A percentile compares a stretch with the other conserved stretches of the same genome.
Evolutionary conservation across 1,284 basidiomycete species (phyloP).

Genomic region (Taiwanofungus camphoratus): DNA sequence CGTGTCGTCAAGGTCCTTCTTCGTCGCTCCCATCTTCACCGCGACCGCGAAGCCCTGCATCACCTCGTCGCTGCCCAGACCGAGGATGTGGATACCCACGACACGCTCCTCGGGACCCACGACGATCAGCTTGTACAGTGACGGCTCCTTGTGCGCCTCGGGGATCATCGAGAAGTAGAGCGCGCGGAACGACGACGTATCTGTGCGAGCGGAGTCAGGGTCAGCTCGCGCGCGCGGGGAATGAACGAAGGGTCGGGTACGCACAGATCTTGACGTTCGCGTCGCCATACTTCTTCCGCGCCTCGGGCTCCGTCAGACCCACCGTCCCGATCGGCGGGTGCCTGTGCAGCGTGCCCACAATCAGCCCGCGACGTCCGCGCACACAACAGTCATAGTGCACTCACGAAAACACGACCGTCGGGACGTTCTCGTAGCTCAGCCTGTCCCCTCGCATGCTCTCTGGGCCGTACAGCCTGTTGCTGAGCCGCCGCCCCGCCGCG

Average conservation of each 20-base stretch:
- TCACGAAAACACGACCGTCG: slow-evolving; percentile 92
- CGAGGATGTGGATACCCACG: slow-evolving; percentile 92
- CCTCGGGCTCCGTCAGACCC: slow-evolving; percentile 88
- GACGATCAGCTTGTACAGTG: slow-evolving; percentile 88
- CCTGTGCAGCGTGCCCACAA: slow-evolving; percentile 32
- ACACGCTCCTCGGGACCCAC: slow-evolving; percentile 89
- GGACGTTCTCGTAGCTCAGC: slow-evolving; percentile 87
- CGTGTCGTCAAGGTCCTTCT: slow-evolving; percentile 81
- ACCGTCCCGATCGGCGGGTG: slow-evolving; percentile 93
- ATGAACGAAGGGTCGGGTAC: slow-evolving; percentile 23
- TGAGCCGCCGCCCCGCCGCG: slow-evolving; percentile 85
- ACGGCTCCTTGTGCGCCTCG: slow-evolving; percentile 87
- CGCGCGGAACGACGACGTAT: slow-evolving; percentile 76
- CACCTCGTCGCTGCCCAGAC: slow-evolving; percentile 85
- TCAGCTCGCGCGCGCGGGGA: too few relatives aligned
- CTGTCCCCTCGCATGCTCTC: slow-evolving; percentile 83
- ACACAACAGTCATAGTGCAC: slow-evolving; percentile 26
- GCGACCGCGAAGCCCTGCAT: slow-evolving; percentile 94
- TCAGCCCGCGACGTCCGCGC: too few relatives aligned
- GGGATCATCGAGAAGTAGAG: slow-evolving; percentile 87
- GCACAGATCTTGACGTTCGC: slow-evolving; percentile 86
- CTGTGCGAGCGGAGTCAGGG: too few relatives aligned
- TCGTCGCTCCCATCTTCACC: slow-evolving; percentile 92
- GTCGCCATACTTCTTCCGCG: slow-evolving; percentile 81
- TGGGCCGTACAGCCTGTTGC: slow-evolving; percentile 88